Percentiles rank a stretch among this genome's conserved stretches.
Conservation (phyloP, 139 green algal genomes). For the Zygnema circumcarinatum region DNA sequence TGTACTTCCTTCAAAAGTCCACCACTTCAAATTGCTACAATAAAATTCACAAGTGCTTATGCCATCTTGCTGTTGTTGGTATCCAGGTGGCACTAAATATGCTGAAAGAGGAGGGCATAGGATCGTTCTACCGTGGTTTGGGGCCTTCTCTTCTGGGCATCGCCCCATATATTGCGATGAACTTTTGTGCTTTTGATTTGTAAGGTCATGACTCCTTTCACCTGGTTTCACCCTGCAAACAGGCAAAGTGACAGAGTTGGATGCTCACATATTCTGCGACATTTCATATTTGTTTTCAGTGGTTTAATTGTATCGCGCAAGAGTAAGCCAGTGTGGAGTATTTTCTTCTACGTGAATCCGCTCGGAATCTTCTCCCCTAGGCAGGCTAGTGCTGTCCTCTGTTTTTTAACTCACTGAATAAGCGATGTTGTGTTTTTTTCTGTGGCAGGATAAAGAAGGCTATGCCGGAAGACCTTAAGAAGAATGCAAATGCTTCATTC, state of each 20-base stretch:
- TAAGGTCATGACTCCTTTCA: conserved; percentile 28
- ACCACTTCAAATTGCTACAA: no score
- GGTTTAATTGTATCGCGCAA: background rate
- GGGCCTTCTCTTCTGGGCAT: conserved; percentile 91
- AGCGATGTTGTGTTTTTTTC: background rate
- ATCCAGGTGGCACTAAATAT: conserved; percentile 37
- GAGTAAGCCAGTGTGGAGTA: no score
- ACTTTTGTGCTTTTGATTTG: conserved; percentile 93
- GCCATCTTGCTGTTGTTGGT: no score
- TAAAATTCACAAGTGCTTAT: no score
- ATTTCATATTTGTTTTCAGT: background rate
- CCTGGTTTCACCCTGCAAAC: background rate
- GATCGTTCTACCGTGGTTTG: conserved; percentile 87
- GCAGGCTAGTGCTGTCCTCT: background rate
- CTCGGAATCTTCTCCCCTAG: background rate
- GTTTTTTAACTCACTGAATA: background rate
- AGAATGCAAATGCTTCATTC: conserved; percentile 52
- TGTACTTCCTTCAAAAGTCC: no score
- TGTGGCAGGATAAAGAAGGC: conserved; percentile 55
- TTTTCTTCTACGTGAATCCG: no score
- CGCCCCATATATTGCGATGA: conserved; percentile 93
- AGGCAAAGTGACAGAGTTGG: background rate
- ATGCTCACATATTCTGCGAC: background rate
- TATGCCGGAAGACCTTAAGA: conserved; percentile 52
- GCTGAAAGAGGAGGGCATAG: conserved; percentile 71